Evolutionary conservation across 129 eudicot genomes (phyloP).

Genomic region (Calendula officinalis): DNA sequence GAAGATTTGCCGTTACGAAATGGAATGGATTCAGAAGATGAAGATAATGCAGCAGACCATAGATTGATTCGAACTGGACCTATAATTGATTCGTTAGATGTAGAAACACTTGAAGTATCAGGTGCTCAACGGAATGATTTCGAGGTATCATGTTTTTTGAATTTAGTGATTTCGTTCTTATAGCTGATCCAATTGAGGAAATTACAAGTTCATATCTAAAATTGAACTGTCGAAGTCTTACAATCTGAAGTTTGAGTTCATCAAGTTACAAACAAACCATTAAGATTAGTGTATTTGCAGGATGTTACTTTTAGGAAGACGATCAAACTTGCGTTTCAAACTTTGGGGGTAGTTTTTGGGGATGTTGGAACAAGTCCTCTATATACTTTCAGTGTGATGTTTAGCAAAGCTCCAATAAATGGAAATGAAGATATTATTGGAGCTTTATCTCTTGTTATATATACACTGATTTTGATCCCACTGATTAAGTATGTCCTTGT

Average conservation of each 20-base stretch:
- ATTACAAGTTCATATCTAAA: too few species aligned
- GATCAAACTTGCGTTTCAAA: slow-evolving; percentile 66
- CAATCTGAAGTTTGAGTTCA: not conserved
- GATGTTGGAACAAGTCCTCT: slow-evolving; percentile 96
- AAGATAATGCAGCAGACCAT: slow-evolving; percentile 43
- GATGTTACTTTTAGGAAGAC: slow-evolving; percentile 54
- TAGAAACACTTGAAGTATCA: slow-evolving; percentile 42
- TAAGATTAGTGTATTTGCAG: slow-evolving; percentile 41
- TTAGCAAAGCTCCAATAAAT: slow-evolving; percentile 81
- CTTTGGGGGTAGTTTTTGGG: slow-evolving; percentile 96
- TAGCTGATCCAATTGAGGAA: not conserved
- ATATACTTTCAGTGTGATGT: slow-evolving; percentile 92
- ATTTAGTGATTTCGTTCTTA: not conserved
- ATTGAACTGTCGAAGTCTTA: too few species aligned
- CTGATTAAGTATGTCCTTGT: slow-evolving; percentile 73
- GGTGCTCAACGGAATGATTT: slow-evolving; percentile 35
- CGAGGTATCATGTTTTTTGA: slow-evolving; percentile 24
- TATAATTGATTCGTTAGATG: slow-evolving; percentile 33
- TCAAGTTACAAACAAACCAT: not conserved
- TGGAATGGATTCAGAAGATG: slow-evolving; percentile 56
- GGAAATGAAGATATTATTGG: slow-evolving; percentile 90
- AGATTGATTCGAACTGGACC: slow-evolving; percentile 39
- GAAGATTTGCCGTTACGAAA: slow-evolving; percentile 30
- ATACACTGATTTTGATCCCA: slow-evolving; percentile 75
- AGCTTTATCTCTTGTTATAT: slow-evolving; percentile 88